These are phyloP conservation scores for Vachellia pachyceras DNA, from an alignment of 306 rosid species.

Conservation along the genomic window DNA sequence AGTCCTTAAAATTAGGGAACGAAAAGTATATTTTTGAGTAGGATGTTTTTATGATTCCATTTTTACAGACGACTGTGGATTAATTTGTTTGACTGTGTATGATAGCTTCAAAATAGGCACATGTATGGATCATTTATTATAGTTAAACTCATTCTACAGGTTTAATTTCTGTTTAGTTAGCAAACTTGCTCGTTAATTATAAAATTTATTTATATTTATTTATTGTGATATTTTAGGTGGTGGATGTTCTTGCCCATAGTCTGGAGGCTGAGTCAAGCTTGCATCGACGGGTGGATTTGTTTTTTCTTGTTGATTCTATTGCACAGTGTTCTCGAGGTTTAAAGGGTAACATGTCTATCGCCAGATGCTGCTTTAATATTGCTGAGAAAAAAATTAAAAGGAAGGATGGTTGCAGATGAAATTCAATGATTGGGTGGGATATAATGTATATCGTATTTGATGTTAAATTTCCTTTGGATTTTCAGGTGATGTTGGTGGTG, in stretches of 20 bases:
- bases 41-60: conserved; percentile 13
- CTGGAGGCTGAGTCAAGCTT: conserved; percentile 81
- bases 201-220: conserved; percentile 20
- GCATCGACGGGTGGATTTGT: conserved; percentile 80
- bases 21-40: background rate
- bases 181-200: conserved; percentile 11
- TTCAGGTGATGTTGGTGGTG: conserved; percentile 77
- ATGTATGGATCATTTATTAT: conserved; percentile 1
- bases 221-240: conserved; percentile 57
- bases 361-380: conserved; percentile 31
- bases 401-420: too few relatives aligned
- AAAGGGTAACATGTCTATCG: conserved; percentile 62
- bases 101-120: conserved; percentile 14
- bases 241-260: conserved; percentile 71
- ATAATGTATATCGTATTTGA: conserved; percentile 27
- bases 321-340: conserved; percentile 73
- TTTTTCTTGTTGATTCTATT: conserved; percentile 93
- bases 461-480: conserved; percentile 28
- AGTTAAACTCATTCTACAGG: conserved; percentile 18
- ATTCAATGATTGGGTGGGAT: background rate
- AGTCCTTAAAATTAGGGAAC: background rate
- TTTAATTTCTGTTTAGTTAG: background rate
- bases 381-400: conserved; percentile 28
- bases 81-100: too few relatives aligned
- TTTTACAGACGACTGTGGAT: too few relatives aligned